Conservation (phyloP, 768 basidiomycete genomes). For the Chalciporus sphaerocephalus region DNA sequence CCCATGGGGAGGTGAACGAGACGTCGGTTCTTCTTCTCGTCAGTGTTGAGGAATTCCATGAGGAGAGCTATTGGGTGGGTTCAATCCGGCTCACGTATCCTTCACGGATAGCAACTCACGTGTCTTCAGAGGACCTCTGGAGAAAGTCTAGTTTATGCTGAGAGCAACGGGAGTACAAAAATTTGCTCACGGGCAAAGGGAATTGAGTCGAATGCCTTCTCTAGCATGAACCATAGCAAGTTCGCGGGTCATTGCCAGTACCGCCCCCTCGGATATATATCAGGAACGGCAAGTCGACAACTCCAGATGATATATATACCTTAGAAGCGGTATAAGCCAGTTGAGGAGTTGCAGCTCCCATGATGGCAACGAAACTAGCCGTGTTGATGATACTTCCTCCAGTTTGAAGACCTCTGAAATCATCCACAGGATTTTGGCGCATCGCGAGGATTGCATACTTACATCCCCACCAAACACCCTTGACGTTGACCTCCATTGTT, state of each 20-base stretch:
- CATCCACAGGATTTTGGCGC: slow-evolving; percentile 85
- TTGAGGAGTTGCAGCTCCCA: slow-evolving; percentile 97
- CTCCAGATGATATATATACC: slow-evolving; percentile 37
- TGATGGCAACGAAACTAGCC: slow-evolving; percentile 91
- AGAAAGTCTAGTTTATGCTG: slow-evolving; percentile 6
- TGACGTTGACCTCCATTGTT: slow-evolving; percentile 91
- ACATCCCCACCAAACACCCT: slow-evolving; percentile 99
- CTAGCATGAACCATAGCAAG: slow-evolving; percentile 96
- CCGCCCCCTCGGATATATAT: slow-evolving; percentile 63
- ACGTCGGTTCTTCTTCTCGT: slow-evolving; percentile 90
- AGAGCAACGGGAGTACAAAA: neutral
- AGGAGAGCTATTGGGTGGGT: slow-evolving; percentile 63
- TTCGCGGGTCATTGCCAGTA: slow-evolving; percentile 98
- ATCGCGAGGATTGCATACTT: slow-evolving; percentile 97
- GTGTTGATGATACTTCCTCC: slow-evolving; percentile 97
- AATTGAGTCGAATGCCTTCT: slow-evolving; percentile 95
- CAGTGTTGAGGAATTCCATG: slow-evolving; percentile 97
- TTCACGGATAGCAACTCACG: slow-evolving; percentile 48
- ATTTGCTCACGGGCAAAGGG: slow-evolving; percentile 83
- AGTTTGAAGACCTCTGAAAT: slow-evolving; percentile 68
- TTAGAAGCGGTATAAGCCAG: slow-evolving; percentile 99
- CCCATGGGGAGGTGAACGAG: slow-evolving; percentile 94
- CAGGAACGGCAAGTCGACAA: slow-evolving; percentile 5
- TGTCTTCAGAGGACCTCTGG: slow-evolving; percentile 89
- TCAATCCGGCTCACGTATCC: neutral